Evolutionary conservation across 805 yeast species (phyloP).

Genomic region (Myxozyma lipomycoides): DNA sequence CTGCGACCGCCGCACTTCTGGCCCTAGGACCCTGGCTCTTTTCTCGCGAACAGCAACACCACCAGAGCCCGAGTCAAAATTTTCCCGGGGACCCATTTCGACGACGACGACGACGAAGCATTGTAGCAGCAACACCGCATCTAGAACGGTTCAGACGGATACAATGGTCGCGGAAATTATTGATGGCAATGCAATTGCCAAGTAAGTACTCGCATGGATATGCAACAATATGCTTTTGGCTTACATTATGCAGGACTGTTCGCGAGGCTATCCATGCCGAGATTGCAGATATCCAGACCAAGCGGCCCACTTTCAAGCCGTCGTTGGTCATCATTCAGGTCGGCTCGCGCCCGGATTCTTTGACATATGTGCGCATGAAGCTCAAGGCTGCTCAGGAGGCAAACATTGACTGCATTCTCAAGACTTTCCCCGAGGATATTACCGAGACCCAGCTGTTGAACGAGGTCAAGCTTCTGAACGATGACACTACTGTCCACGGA

Average conservation of each 20-base stretch:
- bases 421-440: conserved; percentile 60
- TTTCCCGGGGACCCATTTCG: too few relatives aligned
- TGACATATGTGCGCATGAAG: conserved; percentile 88
- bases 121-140: neutral
- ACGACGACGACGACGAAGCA: neutral
- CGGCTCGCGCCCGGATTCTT: conserved; percentile 84
- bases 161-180: conserved; percentile 41
- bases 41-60: too few relatives aligned
- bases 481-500: conserved; percentile 77
- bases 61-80: too few relatives aligned
- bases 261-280: conserved; percentile 52
- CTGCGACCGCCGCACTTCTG: too few relatives aligned
- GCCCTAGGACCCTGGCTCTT: too few relatives aligned
- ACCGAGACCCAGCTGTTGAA: conserved; percentile 54
- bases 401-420: conserved; percentile 61
- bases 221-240: neutral
- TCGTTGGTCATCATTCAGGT: conserved; percentile 81
- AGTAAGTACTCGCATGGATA: conserved; percentile 32
- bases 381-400: conserved; percentile 85
- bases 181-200: conserved; percentile 60
- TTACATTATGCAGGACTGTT: conserved; percentile 36
- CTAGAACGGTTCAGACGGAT: neutral
- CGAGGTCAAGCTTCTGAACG: conserved; percentile 60
- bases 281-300: conserved; percentile 44
- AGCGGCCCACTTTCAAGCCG: conserved; percentile 59